These are phyloP conservation scores for Tolypocladium ophioglossoides DNA, from an alignment of 2,329 filamentous ascomycete species.

Conservation along the genomic window DNA sequence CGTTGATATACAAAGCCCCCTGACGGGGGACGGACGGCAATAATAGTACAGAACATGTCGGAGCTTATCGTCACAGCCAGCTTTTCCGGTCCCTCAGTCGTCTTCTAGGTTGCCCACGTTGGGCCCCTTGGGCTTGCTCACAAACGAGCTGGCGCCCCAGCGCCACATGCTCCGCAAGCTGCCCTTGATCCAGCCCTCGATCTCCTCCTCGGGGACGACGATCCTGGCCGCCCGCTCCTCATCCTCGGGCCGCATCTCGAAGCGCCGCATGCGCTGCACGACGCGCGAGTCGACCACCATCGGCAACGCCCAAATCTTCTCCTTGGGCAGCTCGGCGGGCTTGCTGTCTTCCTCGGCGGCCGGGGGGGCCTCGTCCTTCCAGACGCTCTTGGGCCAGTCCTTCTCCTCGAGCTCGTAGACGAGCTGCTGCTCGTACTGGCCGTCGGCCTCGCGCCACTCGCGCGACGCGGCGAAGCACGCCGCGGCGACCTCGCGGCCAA, in stretches of 20 bases:
- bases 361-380: conserved; percentile 38
- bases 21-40: not conserved
- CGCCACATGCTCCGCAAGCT: conserved; percentile 41
- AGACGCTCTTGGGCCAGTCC: conserved; percentile 76
- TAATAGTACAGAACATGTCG: not conserved
- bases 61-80: not conserved
- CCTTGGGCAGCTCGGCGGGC: conserved; percentile 34
- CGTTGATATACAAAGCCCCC: not conserved
- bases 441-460: conserved; percentile 35
- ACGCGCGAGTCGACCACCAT: conserved; percentile 70
- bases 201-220: conserved; percentile 53
- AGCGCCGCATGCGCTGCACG: conserved; percentile 67
- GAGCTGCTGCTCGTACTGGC: conserved; percentile 32
- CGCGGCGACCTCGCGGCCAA: conserved; percentile 80
- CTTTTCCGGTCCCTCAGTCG: conserved; percentile 11
- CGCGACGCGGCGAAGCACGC: conserved; percentile 58
- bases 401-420: conserved; percentile 61
- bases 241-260: conserved; percentile 58
- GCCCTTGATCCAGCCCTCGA: conserved; percentile 60
- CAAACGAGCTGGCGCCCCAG: conserved; percentile 35
- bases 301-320: conserved; percentile 66
- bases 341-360: conserved; percentile 28
- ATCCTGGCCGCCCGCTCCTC: conserved; percentile 56
- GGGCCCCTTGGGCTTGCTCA: conserved; percentile 27
- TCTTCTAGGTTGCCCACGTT: conserved; percentile 30